phyloP scores from a whole-genome alignment of 1,139 yeast species.

The Casaregolazyma lundiana region DNA sequence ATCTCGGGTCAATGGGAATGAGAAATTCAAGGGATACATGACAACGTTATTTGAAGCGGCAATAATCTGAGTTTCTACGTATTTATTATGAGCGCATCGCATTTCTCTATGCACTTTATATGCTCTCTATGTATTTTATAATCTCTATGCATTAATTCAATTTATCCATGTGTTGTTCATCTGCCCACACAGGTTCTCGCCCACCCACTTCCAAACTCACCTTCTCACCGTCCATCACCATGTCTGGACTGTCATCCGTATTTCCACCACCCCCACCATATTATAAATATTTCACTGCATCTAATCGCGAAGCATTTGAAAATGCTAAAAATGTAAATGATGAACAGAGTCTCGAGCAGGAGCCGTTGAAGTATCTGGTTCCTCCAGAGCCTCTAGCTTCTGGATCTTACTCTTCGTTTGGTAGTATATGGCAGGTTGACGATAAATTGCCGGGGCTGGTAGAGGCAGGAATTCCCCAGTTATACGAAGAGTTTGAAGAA shows the following conservation, averaged over 20 bases:
- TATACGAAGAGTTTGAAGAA: conserved; percentile 40
- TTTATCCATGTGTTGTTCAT: too few species aligned
- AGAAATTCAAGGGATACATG: conserved; percentile 11
- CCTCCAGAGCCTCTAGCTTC: conserved; percentile 62
- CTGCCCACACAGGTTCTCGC: neutral
- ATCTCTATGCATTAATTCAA: too few species aligned
- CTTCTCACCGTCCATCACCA: conserved; percentile 11
- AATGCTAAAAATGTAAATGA: conserved; percentile 19
- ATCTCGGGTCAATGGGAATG: conserved; percentile 5
- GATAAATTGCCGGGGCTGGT: conserved; percentile 64
- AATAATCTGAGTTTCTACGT: conserved; percentile 13
- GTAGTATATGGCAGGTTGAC: conserved; percentile 73
- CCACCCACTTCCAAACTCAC: neutral
- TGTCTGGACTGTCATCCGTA: conserved; percentile 49
- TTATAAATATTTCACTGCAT: conserved; percentile 61
- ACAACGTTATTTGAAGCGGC: conserved; percentile 21
- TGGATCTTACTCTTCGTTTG: conserved; percentile 69
- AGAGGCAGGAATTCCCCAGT: conserved; percentile 63
- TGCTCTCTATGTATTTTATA: neutral
- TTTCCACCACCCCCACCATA: conserved; percentile 88
- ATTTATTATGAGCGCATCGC: neutral
- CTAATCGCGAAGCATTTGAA: conserved; percentile 38
- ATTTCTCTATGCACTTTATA: neutral
- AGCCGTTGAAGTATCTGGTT: conserved; percentile 45
- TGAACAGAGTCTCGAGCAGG: conserved; percentile 6